Percentiles rank a stretch among this genome's conserved stretches.
Evolutionary conservation across 805 yeast genomes (phyloP).

Genomic region (Suhomyces kilbournensis): DNA sequence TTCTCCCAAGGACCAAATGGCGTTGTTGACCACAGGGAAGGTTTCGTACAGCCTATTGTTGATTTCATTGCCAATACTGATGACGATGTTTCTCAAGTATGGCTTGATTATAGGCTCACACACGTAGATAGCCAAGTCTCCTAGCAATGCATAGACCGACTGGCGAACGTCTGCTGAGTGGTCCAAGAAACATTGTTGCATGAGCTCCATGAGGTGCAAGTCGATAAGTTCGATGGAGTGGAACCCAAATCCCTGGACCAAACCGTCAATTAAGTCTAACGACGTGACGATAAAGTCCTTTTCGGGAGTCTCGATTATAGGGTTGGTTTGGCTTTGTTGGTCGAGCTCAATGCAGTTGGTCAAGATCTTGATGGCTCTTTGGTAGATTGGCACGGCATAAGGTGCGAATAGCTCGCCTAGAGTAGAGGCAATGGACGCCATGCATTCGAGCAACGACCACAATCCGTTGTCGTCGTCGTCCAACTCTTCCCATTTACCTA

Average conservation of each 20-base stretch:
- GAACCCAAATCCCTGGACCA: conserved; percentile 80
- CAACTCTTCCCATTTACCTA: conserved; percentile 74
- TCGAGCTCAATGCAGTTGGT: conserved; percentile 65
- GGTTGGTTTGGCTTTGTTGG: conserved; percentile 60
- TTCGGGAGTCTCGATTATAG: conserved; percentile 73
- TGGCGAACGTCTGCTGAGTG: conserved; percentile 87
- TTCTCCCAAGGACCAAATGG: conserved; percentile 93
- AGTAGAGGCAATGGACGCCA: conserved; percentile 87
- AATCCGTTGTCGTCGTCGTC: conserved; percentile 78
- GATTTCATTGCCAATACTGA: conserved; percentile 69
- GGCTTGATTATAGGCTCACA: conserved; percentile 46
- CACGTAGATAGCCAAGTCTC: conserved; percentile 76
- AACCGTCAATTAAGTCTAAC: conserved; percentile 85
- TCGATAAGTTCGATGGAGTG: conserved; percentile 56
- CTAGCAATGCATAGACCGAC: conserved; percentile 82
- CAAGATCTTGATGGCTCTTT: conserved; percentile 70
- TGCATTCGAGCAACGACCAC: conserved; percentile 91
- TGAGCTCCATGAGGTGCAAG: conserved; percentile 53
- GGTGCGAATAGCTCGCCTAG: conserved; percentile 84
- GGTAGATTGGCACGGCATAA: conserved; percentile 82
- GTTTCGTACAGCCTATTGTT: conserved; percentile 48
- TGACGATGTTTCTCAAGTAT: conserved; percentile 50
- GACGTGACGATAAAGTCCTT: conserved; percentile 88
- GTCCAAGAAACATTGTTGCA: conserved; percentile 72
- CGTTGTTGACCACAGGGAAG: conserved; percentile 75